These are phyloP conservation scores for Aspergillus egyptiacus DNA, from an alignment of 495 filamentous ascomycete species.

Conservation along the genomic window DNA sequence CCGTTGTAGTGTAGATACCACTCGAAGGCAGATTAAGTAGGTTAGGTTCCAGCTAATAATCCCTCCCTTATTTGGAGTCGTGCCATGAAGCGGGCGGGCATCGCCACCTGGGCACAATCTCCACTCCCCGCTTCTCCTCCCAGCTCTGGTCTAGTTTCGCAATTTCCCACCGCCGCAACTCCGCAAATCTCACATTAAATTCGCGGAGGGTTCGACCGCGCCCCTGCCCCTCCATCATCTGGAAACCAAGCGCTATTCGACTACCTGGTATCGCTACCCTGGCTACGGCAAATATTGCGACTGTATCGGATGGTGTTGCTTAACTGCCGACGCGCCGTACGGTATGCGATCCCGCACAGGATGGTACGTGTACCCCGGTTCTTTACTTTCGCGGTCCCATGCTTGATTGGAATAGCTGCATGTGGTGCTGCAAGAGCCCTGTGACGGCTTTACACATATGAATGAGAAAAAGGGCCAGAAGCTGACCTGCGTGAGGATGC, in stretches of 20 bases:
- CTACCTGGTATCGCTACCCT: background rate
- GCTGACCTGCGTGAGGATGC: conserved; percentile 10
- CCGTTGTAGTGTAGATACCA: too few relatives aligned
- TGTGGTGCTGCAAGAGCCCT: background rate
- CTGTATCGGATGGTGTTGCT: conserved; percentile 30
- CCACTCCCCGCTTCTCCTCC: conserved; percentile 4
- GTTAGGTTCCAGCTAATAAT: background rate
- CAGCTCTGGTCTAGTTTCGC: background rate
- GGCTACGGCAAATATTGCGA: background rate
- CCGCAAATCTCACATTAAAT: conserved; percentile 1
- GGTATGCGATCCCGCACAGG: conserved; percentile 50
- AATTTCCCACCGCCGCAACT: conserved; percentile 1
- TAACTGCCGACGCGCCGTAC: conserved; percentile 25
- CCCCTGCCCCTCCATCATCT: background rate
- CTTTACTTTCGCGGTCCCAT: background rate
- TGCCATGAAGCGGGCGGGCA: background rate
- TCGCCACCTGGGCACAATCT: background rate
- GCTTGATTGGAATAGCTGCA: background rate
- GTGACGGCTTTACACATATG: background rate
- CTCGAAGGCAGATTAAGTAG: too few relatives aligned
- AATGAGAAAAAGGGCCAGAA: background rate
- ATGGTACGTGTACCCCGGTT: conserved; percentile 30
- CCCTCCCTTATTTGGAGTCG: background rate
- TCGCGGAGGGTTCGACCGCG: background rate
- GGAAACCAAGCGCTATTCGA: too few relatives aligned